Evolutionary conservation across 352 stramenopile genomes (phyloP).

Genomic region (Phytophthora podocarpi): DNA sequence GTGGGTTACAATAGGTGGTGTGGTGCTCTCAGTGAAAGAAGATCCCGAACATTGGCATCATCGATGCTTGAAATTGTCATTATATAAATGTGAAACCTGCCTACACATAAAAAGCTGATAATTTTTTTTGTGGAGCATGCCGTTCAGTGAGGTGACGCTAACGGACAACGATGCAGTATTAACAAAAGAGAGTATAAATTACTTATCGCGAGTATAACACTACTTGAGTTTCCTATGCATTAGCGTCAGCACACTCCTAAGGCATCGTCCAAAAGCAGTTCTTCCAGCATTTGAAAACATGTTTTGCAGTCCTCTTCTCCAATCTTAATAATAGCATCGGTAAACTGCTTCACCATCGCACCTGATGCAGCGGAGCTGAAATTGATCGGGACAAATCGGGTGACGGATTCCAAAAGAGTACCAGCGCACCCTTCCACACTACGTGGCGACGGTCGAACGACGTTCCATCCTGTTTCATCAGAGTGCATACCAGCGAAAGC

Average conservation of each 20-base stretch:
- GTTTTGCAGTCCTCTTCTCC: slow-evolving; percentile 21
- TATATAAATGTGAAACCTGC: too few relatives aligned
- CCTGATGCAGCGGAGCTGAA: slow-evolving; percentile 17
- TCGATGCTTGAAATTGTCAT: too few relatives aligned
- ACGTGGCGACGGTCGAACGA: slow-evolving; percentile 23
- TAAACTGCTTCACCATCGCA: slow-evolving; percentile 18
- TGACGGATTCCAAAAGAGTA: slow-evolving; percentile 21
- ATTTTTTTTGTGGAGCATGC: too few relatives aligned
- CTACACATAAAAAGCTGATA: too few relatives aligned
- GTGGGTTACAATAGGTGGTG: too few relatives aligned
- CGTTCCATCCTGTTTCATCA: slow-evolving; percentile 63
- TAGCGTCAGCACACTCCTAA: slow-evolving; percentile 38
- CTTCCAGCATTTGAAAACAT: slow-evolving; percentile 14
- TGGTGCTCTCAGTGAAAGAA: too few relatives aligned
- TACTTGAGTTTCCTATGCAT: too few relatives aligned
- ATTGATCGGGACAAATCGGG: slow-evolving; percentile 26
- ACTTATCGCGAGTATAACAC: too few relatives aligned
- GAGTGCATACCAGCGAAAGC: slow-evolving; percentile 48
- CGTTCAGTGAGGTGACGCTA: too few relatives aligned
- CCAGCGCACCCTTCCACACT: not conserved
- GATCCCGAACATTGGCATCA: too few relatives aligned
- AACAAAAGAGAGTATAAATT: too few relatives aligned
- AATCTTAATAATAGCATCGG: slow-evolving; percentile 16
- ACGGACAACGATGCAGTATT: too few relatives aligned
- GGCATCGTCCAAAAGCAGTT: slow-evolving; percentile 29